A percentile compares a stretch with the other conserved stretches of the same genome.
Evolutionary conservation across 441 rosid genomes (phyloP).

Genomic region (Euphorbia corollata): DNA sequence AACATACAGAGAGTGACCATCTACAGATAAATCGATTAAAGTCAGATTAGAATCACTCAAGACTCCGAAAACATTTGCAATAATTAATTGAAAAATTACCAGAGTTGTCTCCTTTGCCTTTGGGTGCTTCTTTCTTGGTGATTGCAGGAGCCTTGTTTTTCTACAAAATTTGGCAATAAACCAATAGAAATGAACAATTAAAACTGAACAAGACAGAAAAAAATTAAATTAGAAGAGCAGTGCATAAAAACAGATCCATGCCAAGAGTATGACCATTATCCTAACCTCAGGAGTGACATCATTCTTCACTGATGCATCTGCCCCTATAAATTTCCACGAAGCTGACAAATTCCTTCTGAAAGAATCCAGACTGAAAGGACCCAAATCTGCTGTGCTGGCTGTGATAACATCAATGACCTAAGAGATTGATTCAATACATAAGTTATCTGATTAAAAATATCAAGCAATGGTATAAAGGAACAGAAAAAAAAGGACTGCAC

Average conservation of each 20-base stretch:
- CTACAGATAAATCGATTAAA: constrained; percentile 31
- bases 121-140: constrained; percentile 31
- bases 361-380: constrained; percentile 74
- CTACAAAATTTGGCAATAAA: constrained; percentile 23
- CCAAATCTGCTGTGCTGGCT: constrained; percentile 72
- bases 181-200: constrained; percentile 15
- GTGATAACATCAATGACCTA: constrained; percentile 68
- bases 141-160: constrained; percentile 31
- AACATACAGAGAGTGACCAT: constrained; percentile 32
- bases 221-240: constrained; percentile 2
- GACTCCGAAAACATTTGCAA: constrained; percentile 6
- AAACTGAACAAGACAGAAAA: constrained; percentile 18
- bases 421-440: not conserved
- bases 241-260: constrained; percentile 13
- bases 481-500: constrained; percentile 2
- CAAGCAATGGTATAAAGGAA: not conserved
- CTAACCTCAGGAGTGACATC: constrained; percentile 46
- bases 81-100: constrained; percentile 25
- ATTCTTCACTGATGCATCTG: constrained; percentile 30
- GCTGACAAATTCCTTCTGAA: constrained; percentile 68
- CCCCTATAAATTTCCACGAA: constrained; percentile 57
- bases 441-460: constrained; percentile 3
- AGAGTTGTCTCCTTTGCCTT: constrained; percentile 32
- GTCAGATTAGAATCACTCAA: constrained; percentile 22
- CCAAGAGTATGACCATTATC: constrained; percentile 17